Conservation (phyloP, 306 rosid genomes). For the Albizia julibrissin region DNA sequence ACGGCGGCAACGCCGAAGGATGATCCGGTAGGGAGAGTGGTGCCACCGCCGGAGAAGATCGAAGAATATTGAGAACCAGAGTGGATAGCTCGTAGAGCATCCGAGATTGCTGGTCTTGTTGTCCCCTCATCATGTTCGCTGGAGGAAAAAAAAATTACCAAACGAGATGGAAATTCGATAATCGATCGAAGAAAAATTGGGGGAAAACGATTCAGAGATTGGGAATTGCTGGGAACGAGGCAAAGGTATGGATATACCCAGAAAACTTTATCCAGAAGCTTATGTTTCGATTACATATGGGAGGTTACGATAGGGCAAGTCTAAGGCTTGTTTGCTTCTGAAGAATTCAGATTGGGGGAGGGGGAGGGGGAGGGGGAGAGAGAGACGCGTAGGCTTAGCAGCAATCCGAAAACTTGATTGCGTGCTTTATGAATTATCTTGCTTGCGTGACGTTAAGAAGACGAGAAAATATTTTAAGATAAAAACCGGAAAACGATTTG, state of each 20-base stretch:
- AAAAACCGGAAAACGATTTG: not conserved
- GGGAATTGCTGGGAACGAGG: conserved; percentile 40
- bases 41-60: conserved; percentile 48
- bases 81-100: conserved; percentile 69
- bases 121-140: conserved; percentile 48
- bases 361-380: too few relatives aligned
- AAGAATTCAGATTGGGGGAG: not conserved
- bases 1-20: conserved; percentile 18
- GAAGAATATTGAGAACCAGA: conserved; percentile 71
- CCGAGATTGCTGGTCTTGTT: conserved; percentile 58
- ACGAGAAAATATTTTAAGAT: not conserved
- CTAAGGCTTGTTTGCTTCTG: conserved; percentile 35
- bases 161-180: not conserved
- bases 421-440: not conserved
- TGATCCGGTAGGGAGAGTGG: conserved; percentile 52
- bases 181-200: not conserved
- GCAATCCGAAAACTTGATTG: not conserved
- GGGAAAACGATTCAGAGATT: not conserved
- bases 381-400: not conserved
- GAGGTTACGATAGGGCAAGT: conserved; percentile 18
- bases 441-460: conserved; percentile 25
- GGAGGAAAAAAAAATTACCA: not conserved
- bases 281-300: conserved; percentile 24
- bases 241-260: conserved; percentile 55
- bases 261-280: conserved; percentile 33